Base-by-base conservation (phyloP, 495 filamentous ascomycete genomes). In the Hypoxylon cercidicola region DNA sequence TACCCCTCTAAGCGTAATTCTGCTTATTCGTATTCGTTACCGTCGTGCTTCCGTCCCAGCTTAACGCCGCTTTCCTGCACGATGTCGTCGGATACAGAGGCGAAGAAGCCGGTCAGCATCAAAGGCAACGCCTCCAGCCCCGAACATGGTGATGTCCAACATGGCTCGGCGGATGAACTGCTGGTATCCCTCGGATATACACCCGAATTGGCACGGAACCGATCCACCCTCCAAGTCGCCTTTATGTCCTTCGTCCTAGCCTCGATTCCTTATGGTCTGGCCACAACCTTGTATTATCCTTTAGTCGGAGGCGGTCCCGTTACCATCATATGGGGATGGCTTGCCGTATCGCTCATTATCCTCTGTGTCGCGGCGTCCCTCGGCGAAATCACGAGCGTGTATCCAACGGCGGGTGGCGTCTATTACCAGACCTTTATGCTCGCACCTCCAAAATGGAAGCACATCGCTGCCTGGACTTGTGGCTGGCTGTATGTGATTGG, bases 261-360 rank as follows among this genome's bases (percentile, higher is more conserved):
- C 32, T 78, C 78, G 10, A 81, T 82, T 40, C 89, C 89, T 13
- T 91, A 87, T 63, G 89, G 89, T 40, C 81, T 90, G 28, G 85
- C 84, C 64, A 90, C 89, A 28, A 91, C 89, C 51, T 74, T 91
- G 39, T 89, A 85, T 76, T 89, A 89, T 66, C 86, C 87, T 13
- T 80, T 91, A 44, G 80, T 83, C 45, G 84, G 85, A 66, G 88
- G 89, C 50, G 85, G 87, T 25, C 83, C 86, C 7, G 87, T 87
- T 4, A 84, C 84, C 49, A 85, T 90, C 53, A 83, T 90, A 71
- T 90, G 87, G 87, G 82, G 83, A 44, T 85, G 83, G 83, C 67
- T 84, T 18, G 66, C 75, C 23, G 80, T 85, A 32, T 79, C 73
- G 15, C 64, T 79, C 30, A 84, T 85, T 60, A 81, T 82, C 45